Percentiles rank a stretch among this genome's conserved stretches.
Evolutionary conservation across 768 basidiomycete species (phyloP).

Genomic region (Suillus plorans): DNA sequence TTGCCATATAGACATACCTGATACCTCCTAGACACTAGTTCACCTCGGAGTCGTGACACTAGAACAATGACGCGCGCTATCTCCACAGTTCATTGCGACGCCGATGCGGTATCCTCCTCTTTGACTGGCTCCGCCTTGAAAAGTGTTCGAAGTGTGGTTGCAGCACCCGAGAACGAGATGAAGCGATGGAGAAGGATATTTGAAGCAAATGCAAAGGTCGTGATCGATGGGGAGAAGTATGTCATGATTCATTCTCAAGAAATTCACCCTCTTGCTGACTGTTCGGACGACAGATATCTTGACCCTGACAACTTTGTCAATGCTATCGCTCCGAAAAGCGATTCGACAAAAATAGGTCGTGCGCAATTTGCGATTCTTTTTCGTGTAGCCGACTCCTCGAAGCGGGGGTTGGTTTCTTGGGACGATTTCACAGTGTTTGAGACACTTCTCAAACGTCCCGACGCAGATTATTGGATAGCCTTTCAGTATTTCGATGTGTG

Average conservation of each 20-base stretch:
- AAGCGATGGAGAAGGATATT: slow-evolving; percentile 89
- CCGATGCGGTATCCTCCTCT: slow-evolving; percentile 38
- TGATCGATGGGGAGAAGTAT: slow-evolving; percentile 80
- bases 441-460: slow-evolving; percentile 88
- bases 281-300: slow-evolving; percentile 60
- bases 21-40: slow-evolving; percentile 31
- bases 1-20: slow-evolving; percentile 34
- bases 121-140: slow-evolving; percentile 56
- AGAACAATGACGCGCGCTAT: slow-evolving; percentile 41
- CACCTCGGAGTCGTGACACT: slow-evolving; percentile 20
- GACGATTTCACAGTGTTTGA: slow-evolving; percentile 97
- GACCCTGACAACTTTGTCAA: slow-evolving; percentile 89
- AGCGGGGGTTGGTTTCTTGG: slow-evolving; percentile 81
- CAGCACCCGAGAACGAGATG: slow-evolving; percentile 78
- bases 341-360: slow-evolving; percentile 83
- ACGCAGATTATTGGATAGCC: slow-evolving; percentile 96
- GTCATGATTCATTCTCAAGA: slow-evolving; percentile 29
- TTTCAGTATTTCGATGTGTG: slow-evolving; percentile 96
- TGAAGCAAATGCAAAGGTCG: slow-evolving; percentile 74
- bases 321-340: slow-evolving; percentile 87
- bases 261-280: slow-evolving; percentile 8
- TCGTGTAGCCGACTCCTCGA: slow-evolving; percentile 79
- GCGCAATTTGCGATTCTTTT: slow-evolving; percentile 90
- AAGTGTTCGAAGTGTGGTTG: slow-evolving; percentile 65
- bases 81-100: slow-evolving; percentile 56